Evolutionary conservation across 805 yeast species (phyloP).

Genomic region (Sugiyamaella valdiviana): DNA sequence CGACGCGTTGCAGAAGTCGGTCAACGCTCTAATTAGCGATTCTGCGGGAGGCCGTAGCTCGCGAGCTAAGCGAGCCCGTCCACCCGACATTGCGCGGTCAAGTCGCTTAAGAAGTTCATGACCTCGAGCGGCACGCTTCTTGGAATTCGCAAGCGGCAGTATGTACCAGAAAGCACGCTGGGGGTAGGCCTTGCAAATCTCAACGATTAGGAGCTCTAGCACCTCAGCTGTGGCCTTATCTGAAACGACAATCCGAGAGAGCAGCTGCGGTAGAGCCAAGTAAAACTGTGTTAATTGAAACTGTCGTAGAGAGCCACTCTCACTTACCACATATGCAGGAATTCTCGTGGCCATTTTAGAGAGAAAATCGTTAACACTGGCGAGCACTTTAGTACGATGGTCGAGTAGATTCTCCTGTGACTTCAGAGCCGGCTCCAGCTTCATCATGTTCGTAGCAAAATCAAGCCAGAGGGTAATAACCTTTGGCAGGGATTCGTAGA

Average conservation of each 20-base stretch:
- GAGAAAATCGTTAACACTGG: slow-evolving; percentile 15
- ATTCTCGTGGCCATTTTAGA: slow-evolving; percentile 10
- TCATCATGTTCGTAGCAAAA: slow-evolving; percentile 39
- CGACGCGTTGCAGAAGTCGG: slow-evolving; percentile 14
- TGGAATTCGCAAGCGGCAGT: slow-evolving; percentile 60
- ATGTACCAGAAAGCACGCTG: slow-evolving; percentile 82
- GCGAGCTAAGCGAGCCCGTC: slow-evolving; percentile 3
- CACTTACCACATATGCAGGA: slow-evolving; percentile 17
- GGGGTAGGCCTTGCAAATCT: slow-evolving; percentile 62
- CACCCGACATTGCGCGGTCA: slow-evolving; percentile 37
- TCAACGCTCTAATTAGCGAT: slow-evolving; percentile 16
- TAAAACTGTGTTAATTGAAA: slow-evolving; percentile 46
- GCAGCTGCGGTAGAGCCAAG: slow-evolving; percentile 75
- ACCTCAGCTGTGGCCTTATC: slow-evolving; percentile 50
- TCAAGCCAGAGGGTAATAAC: slow-evolving; percentile 90
- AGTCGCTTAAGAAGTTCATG: slow-evolving; percentile 17
- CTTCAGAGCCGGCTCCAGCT: slow-evolving; percentile 5
- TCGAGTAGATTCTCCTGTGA: slow-evolving; percentile 17
- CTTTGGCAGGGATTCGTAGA: slow-evolving; percentile 82
- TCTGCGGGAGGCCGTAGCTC: slow-evolving; percentile 14
- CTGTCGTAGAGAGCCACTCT: neutral
- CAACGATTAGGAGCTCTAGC: slow-evolving; percentile 51
- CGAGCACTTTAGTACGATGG: slow-evolving; percentile 8
- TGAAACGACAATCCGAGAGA: slow-evolving; percentile 69
- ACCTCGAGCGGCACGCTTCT: slow-evolving; percentile 32